Base-by-base conservation (phyloP, 345 rosid species). In the Murraya paniculata region DNA sequence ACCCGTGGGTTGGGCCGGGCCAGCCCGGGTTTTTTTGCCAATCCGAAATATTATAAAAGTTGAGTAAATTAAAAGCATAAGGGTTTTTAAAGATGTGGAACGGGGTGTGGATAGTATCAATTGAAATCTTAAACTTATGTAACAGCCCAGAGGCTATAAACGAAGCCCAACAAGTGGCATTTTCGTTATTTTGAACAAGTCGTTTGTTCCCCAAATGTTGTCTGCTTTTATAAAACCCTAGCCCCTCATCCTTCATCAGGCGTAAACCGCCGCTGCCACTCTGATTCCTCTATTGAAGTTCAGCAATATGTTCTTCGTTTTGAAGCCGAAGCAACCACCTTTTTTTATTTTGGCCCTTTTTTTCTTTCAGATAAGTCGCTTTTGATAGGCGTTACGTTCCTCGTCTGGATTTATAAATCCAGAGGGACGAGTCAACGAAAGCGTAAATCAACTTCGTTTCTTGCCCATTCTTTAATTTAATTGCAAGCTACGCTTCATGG, bases 361-460 rank as follows among this genome's bases (percentile, higher is more conserved):
- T 14, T 14, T 1, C 6, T 53, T 18, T 53, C 57, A 53, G 64
- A 55, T 31, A 4, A 21, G 7, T 83, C 76, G 88, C 90, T 87
- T 85, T 73, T 66, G 86, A 87, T 83, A 83, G 88, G 88, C 90
- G 87, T 87, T 87, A 80, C 88, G 86, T 83, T 87, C 81, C 84
- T 85, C 81, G 70, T 18, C 9, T 71, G 72, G 81, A 75, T 72
- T 74, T 69, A 5, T 7, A 41, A 58, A 67, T 79, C 86, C 81
- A 19, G 60, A 77, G 60, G 86, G 80, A 73, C 88, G 88, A 13
- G 88, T 85, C 88, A 87, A 83, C 88, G 90, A 79, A 85, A 87
- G 90, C 90, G 88, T 83, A 87, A 59, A 83, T 79, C 50, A 75
- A 69, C 5, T 21, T 69, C 78, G 72, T 71, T 73, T 50, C 73